These are phyloP conservation scores for Sporisorium exsertum DNA, from an alignment of 1,284 basidiomycete species.

Conservation along the genomic window DNA sequence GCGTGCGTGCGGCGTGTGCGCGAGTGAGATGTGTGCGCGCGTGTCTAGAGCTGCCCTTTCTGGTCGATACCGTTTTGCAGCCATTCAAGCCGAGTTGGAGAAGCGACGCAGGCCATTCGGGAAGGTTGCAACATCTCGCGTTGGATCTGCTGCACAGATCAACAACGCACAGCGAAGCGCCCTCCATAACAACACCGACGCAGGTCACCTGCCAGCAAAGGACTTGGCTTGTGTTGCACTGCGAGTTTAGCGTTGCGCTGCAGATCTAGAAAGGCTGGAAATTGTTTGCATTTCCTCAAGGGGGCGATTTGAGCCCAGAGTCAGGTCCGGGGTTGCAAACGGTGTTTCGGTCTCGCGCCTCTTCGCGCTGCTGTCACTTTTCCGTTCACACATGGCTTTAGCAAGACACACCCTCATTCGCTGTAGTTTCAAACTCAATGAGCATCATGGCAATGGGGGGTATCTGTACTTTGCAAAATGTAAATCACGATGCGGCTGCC, in stretches of 20 bases:
- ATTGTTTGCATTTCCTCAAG: neutral
- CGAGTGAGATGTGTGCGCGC: neutral
- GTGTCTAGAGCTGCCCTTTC: neutral
- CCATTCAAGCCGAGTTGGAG: too few relatives aligned
- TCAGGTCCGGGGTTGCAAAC: neutral
- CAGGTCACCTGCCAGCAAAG: neutral
- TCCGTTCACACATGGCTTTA: neutral
- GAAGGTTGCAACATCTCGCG: constrained; percentile 6
- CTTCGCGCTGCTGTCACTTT: neutral
- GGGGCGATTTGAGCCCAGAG: neutral
- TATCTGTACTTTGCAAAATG: neutral
- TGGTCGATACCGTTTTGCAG: neutral
- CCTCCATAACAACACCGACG: neutral
- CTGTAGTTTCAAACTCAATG: neutral
- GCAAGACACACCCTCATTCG: neutral
- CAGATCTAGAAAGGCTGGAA: neutral
- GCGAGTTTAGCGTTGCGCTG: neutral
- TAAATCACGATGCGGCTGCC: constrained; percentile 20
- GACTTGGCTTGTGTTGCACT: neutral
- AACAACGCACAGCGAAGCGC: neutral
- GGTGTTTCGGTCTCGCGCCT: neutral
- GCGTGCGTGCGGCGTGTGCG: neutral
- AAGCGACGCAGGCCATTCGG: too few relatives aligned
- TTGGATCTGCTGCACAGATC: neutral
- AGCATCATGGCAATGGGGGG: neutral